Evolutionary conservation across 2,329 filamentous ascomycete genomes (phyloP), one percentile per base, ranked within the genome.

Genomic region (Penicillium crustosum): DNA sequence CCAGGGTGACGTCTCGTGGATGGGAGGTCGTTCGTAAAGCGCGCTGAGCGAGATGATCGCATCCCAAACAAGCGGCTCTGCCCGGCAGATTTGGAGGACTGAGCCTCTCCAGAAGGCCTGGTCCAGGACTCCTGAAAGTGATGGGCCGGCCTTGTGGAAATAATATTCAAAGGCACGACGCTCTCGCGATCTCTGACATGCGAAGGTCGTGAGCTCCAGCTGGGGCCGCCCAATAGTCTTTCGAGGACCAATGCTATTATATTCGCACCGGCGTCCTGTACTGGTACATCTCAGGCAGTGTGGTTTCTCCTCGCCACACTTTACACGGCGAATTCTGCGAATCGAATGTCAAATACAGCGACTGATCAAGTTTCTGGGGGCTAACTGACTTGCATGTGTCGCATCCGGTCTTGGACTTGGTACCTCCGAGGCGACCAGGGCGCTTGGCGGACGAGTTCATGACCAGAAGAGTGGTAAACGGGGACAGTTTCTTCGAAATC

Each of bases 141-240:
- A 53, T 3, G 66, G 67, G 2, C 63, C 67, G 2, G 60, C 64
- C 23, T 59, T 52, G 38, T 71, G 59, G 25, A 70, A 64, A 43
- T 70, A 72, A 41, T 61, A 68, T 15, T 67, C 63, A 41, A 71
- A 71, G 5, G 70, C 68, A 31, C 67, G 66, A 31, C 64, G 58
- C 53, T 72, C 70, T 41, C 58, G 56, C 31, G 17, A 54, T 47
- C 47, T 60, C 48, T 13, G 45, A 51, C 6, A 12, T 44, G 10
- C 2, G 10, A 19, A 44, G 9, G 42, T 9, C 8, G 25, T 44
- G 25, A 29, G 9, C 9, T 29, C 25, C 6, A 19, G 10, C 25
- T 29, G 25, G 25, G 25, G 42, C 17, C 10, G 17, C 3, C 27
- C 60, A 12, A 33, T 19, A n/a, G 27, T 1, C 2, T 41, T 39